Conservation (phyloP, 2,329 filamentous ascomycete genomes). For the Cercospora zeina region DNA sequence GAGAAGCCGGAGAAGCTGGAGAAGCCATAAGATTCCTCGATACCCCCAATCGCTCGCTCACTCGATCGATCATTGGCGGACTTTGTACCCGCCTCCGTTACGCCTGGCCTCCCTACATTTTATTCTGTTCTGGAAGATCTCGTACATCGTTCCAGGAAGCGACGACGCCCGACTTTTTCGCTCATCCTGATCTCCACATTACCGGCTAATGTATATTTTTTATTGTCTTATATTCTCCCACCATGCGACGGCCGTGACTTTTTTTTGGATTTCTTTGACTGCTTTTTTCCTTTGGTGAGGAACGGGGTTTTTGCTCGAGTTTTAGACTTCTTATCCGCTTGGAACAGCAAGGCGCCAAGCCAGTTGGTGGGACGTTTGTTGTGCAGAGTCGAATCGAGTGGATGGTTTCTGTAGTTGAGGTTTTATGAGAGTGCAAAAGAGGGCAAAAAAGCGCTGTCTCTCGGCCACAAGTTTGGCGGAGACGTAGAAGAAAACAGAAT, state of each 20-base stretch:
- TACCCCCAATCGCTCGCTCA: neutral
- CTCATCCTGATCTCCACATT: conserved; percentile 2
- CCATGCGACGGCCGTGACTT: conserved; percentile 3
- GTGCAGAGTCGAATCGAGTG: neutral
- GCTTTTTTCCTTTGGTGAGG: neutral
- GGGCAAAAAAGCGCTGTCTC: neutral
- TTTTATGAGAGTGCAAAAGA: neutral
- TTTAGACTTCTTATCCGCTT: neutral
- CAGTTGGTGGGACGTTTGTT: neutral
- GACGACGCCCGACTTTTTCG: neutral
- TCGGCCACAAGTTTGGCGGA: neutral
- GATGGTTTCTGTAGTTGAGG: neutral
- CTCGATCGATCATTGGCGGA: neutral
- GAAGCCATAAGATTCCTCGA: neutral
- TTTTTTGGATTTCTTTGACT: conserved; percentile 4
- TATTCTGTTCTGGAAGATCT: conserved; percentile 1
- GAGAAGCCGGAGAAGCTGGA: no score
- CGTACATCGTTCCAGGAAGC: neutral
- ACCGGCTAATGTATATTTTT: conserved; percentile 19
- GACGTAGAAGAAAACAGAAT: neutral
- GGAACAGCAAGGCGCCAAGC: neutral
- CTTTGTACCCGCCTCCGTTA: neutral
- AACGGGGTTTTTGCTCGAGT: neutral
- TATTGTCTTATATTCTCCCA: conserved; percentile 10
- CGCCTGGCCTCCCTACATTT: neutral